Evolutionary conservation across 805 yeast species (phyloP).

Genomic region (Pichia membranifaciens): DNA sequence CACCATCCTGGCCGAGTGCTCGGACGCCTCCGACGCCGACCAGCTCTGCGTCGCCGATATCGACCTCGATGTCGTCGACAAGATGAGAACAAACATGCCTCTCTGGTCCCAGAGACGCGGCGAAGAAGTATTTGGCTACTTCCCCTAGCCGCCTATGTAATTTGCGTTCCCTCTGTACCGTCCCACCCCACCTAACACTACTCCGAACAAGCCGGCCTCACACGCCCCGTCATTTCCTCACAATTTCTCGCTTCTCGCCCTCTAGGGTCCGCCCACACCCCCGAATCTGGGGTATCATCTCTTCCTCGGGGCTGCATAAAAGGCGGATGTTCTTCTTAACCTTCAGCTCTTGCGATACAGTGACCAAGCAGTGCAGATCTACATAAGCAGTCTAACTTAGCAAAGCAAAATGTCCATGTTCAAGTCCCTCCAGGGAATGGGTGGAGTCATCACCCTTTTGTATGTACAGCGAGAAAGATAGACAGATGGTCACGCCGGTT

Average conservation of each 20-base stretch:
- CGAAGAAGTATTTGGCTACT: conserved; percentile 48
- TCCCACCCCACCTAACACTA: no score
- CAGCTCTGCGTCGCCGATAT: conserved; percentile 59
- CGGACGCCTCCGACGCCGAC: conserved; percentile 36
- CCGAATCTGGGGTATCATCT: no score
- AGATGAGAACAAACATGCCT: conserved; percentile 68
- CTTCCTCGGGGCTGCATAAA: no score
- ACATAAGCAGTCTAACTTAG: no score
- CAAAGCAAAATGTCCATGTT: conserved; percentile 32
- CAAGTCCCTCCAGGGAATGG: conserved; percentile 38
- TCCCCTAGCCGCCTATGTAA: no score
- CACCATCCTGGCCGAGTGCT: conserved; percentile 53
- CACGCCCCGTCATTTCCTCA: background rate
- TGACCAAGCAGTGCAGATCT: no score
- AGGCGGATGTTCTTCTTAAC: no score
- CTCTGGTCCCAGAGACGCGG: conserved; percentile 63
- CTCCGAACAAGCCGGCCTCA: background rate
- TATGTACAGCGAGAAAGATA: no score
- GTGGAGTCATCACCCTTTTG: conserved; percentile 44
- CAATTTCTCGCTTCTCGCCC: background rate
- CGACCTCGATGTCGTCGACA: conserved; percentile 43
- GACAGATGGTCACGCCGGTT: no score
- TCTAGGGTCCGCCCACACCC: background rate
- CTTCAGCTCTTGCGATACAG: no score
- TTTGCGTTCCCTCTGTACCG: no score